Conservation (phyloP, 2,329 filamentous ascomycete species). For the Hortaea werneckii region DNA sequence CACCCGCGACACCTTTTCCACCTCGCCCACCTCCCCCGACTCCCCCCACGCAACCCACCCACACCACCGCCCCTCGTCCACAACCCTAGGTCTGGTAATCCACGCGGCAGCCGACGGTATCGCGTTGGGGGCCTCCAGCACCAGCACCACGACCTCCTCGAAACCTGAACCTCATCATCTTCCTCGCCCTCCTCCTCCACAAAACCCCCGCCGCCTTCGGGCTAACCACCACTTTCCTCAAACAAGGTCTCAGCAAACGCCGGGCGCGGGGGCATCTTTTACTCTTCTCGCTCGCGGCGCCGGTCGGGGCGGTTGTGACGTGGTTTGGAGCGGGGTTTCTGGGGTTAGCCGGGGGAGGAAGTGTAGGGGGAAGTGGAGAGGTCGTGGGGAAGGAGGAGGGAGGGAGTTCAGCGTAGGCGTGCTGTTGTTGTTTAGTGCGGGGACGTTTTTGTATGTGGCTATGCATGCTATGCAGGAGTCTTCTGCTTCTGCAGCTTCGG, state of each 20-base stretch:
- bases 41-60: conserved; percentile 1
- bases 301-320: conserved; percentile 71
- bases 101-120: conserved; percentile 93
- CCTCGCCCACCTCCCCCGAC: neutral
- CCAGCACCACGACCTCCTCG: conserved; percentile 50
- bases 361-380: too few relatives aligned
- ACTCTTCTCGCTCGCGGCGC: conserved; percentile 85
- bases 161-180: conserved; percentile 77
- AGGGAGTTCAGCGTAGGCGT: conserved; percentile 86
- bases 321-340: conserved; percentile 70
- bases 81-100: conserved; percentile 89
- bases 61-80: conserved; percentile 24
- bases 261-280: conserved; percentile 75
- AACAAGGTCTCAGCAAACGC: conserved; percentile 82
- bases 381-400: conserved; percentile 43
- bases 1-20: conserved; percentile 23
- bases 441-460: conserved; percentile 95
- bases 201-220: conserved; percentile 90
- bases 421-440: conserved; percentile 85
- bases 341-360: conserved; percentile 43
- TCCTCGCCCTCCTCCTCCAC: conserved; percentile 93
- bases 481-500: neutral
- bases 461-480: conserved; percentile 94
- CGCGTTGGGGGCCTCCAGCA: conserved; percentile 76
- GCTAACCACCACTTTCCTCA: conserved; percentile 77